A percentile compares a stretch with the other conserved stretches of the same genome.
phyloP scores from a whole-genome alignment of 495 filamentous ascomycete genomes.

The Neurospora sublineolata region DNA sequence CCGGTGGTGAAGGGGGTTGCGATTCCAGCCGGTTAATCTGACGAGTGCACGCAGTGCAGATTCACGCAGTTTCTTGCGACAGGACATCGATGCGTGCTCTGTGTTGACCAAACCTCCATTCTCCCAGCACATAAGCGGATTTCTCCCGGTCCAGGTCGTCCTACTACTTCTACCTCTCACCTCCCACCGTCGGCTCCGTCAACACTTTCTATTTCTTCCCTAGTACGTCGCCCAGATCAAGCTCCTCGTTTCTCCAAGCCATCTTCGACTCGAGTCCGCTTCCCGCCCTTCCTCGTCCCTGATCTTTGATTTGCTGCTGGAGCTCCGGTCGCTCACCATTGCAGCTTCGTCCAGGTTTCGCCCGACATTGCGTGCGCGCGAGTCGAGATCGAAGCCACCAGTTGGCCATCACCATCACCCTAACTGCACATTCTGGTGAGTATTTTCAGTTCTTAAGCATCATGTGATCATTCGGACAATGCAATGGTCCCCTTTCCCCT shows the following conservation, averaged over 20 bases:
- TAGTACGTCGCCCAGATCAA: neutral
- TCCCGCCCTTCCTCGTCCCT: neutral
- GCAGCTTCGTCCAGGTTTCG: conserved; percentile 4
- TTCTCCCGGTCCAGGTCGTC: neutral
- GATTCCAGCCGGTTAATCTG: neutral
- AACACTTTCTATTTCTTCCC: neutral
- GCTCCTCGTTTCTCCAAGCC: neutral
- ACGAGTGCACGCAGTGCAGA: neutral
- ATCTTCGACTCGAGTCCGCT: neutral
- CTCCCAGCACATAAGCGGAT: neutral
- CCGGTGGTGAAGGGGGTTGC: neutral
- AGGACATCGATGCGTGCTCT: neutral
- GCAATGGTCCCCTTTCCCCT: conserved; percentile 6
- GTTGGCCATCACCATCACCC: conserved; percentile 22
- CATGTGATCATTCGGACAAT: conserved; percentile 26
- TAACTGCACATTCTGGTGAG: conserved; percentile 25
- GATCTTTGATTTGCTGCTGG: conserved; percentile 3
- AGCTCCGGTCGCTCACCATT: conserved; percentile 12
- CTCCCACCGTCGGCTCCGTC: neutral
- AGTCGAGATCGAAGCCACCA: conserved; percentile 15
- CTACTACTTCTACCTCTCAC: neutral
- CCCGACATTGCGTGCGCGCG: conserved; percentile 11
- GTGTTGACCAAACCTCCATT: neutral
- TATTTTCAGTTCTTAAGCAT: conserved; percentile 19
- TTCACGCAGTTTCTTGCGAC: neutral